Conservation (phyloP, 2,329 filamentous ascomycete species). For the Aspergillus neoniger region DNA sequence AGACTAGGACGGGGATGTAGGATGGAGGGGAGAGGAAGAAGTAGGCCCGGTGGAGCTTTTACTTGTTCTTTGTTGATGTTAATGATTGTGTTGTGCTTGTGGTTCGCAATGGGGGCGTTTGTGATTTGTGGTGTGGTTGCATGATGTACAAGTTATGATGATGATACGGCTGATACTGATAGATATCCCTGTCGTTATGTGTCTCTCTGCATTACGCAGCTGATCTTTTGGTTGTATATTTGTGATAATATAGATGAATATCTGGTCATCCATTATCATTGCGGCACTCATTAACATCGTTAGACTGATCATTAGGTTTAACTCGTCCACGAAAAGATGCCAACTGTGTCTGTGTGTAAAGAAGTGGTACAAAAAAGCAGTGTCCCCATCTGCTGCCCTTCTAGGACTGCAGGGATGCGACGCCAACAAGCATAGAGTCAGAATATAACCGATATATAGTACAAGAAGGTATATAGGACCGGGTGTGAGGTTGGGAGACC, state of each 20-base stretch:
- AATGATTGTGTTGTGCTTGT: no score
- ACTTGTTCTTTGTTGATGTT: background rate
- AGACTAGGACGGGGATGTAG: constrained; percentile 59
- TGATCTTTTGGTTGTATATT: no score
- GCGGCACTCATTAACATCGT: constrained; percentile 5
- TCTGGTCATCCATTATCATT: background rate
- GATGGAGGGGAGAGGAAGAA: constrained; percentile 23
- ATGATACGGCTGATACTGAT: constrained; percentile 3
- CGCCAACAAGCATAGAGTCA: constrained; percentile 11
- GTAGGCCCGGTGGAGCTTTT: background rate
- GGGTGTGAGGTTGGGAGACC: background rate
- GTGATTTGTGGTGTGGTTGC: background rate
- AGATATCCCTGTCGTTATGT: background rate
- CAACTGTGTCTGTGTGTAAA: background rate
- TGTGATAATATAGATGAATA: background rate
- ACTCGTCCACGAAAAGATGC: constrained; percentile 3
- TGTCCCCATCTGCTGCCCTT: constrained; percentile 4
- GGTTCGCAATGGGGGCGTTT: background rate
- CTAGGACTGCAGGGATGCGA: constrained; percentile 11
- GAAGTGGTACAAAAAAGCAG: background rate
- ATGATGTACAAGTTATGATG: background rate
- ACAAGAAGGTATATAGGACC: constrained; percentile 18
- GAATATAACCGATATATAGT: constrained; percentile 18
- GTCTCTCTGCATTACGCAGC: background rate
- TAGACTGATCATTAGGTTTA: constrained; percentile 3